Conservation (phyloP, 2,329 filamentous ascomycete species). For the Hymenoscyphus infarciens region DNA sequence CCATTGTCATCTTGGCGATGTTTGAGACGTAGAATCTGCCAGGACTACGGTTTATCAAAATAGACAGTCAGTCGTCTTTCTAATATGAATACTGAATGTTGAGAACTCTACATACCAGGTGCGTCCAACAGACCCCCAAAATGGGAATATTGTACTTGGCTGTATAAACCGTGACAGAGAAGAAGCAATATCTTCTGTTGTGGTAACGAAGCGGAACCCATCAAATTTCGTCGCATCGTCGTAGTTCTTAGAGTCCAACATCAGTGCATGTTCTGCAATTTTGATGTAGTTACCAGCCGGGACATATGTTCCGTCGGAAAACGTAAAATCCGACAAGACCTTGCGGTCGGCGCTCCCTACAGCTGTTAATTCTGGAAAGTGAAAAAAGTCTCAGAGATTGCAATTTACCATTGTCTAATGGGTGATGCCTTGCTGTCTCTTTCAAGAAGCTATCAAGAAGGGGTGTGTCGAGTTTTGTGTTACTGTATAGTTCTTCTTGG, state of each 20-base stretch:
- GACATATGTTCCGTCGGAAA: background rate
- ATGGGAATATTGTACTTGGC: background rate
- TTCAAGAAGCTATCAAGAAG: conserved; percentile 10
- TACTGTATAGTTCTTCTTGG: background rate
- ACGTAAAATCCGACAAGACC: conserved; percentile 2
- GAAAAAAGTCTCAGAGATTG: background rate
- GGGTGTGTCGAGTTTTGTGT: background rate
- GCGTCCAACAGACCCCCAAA: too few species aligned
- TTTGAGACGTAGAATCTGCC: too few species aligned
- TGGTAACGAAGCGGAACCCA: background rate
- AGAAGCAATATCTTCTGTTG: background rate
- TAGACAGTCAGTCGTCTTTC: too few species aligned
- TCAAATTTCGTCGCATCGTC: conserved; percentile 3
- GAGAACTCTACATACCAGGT: too few species aligned
- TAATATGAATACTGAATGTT: too few species aligned
- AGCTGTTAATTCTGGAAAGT: background rate
- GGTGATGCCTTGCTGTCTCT: background rate
- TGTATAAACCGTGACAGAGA: background rate
- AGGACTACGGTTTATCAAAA: too few species aligned
- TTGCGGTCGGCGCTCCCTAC: background rate
- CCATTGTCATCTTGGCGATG: too few species aligned
- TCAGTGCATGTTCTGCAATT: background rate
- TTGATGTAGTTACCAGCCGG: conserved; percentile 2
- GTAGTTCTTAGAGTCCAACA: background rate
- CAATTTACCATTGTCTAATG: background rate